Evolutionary conservation across 495 filamentous ascomycete species (phyloP), one percentile per base, ranked within the genome.

Genomic region (Daldinia concentrica): DNA sequence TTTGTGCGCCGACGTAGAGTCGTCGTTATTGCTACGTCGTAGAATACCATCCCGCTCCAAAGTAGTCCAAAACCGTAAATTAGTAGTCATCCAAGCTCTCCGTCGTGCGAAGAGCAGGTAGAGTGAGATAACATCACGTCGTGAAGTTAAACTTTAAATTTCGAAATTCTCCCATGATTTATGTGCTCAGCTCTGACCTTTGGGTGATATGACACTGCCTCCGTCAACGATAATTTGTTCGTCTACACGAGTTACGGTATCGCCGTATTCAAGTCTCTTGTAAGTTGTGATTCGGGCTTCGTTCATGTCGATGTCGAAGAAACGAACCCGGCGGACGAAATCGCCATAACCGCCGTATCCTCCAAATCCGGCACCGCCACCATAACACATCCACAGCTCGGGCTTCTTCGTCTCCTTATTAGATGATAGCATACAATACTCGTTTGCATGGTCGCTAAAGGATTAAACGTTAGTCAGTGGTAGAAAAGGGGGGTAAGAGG

Each of bases 371-470:
- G 85, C 83, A 15, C 90, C 95, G 50, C 96, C 95, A 4, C 88
- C 95, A 80, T 98, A 97, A 81, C 95, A 99, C 94, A 99, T 97
- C 95, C 95, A 99, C n/a, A 98, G 83, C 15, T 89, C 89, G 1
- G 90, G 89, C 61, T 89, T 89, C 65, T 79, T 84, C 75, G 68
- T 77, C 62, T 83, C 75, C 6, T 84, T 77, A 54, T 84, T 77
- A 34, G 77, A 77, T n/a, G 84, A 84, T 12, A 97, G 84, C 72
- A 90, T 89, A 80, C 95, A 99, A 78, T 97, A 98, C 69, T 98
- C 95, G 75, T 99, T 99, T 30, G 90, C 95, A 78, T 99, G 95
- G 74, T 99, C 95, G 79, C 90, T 92, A 37, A 2, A 58, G 51
- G 11, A 22, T 24, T 7, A 48, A 69, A 22, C 62, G 73, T 74